These are phyloP conservation scores for Fusarium vanettenii DNA, from an alignment of 2,329 filamentous ascomycete species.

Conservation along the genomic window DNA sequence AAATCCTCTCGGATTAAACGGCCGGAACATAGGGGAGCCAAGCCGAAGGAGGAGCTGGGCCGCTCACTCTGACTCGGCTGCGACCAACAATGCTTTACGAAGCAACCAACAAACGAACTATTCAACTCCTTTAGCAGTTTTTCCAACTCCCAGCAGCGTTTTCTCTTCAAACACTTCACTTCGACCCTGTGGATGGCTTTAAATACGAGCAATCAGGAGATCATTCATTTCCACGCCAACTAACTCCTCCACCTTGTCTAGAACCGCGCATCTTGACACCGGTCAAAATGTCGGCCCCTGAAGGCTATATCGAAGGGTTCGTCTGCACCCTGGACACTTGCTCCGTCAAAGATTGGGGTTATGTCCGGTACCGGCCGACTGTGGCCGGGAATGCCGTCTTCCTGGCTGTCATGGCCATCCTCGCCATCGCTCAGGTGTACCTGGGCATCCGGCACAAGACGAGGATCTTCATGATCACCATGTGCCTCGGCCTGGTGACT, in stretches of 20 bases:
- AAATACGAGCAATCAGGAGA: slow-evolving; percentile 7
- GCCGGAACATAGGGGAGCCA: slow-evolving; percentile 24
- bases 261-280: neutral
- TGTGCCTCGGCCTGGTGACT: slow-evolving; percentile 35
- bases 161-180: neutral
- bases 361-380: slow-evolving; percentile 27
- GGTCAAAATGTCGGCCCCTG: slow-evolving; percentile 20
- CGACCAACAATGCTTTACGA: slow-evolving; percentile 1
- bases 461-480: slow-evolving; percentile 32
- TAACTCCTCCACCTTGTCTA: neutral
- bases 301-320: slow-evolving; percentile 26
- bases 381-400: slow-evolving; percentile 30
- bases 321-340: slow-evolving; percentile 33
- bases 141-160: neutral
- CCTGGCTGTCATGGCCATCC: slow-evolving; percentile 22
- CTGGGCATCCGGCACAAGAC: slow-evolving; percentile 36
- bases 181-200: slow-evolving; percentile 2
- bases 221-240: neutral
- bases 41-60: slow-evolving; percentile 4
- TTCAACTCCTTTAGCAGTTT: neutral
- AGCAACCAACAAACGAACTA: slow-evolving; percentile 3
- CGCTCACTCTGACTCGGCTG: neutral
- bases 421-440: slow-evolving; percentile 26
- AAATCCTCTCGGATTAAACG: slow-evolving; percentile 4
- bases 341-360: slow-evolving; percentile 28